Conservation (phyloP, 2,329 filamentous ascomycete genomes). For the Lasiodiplodia citricola region DNA sequence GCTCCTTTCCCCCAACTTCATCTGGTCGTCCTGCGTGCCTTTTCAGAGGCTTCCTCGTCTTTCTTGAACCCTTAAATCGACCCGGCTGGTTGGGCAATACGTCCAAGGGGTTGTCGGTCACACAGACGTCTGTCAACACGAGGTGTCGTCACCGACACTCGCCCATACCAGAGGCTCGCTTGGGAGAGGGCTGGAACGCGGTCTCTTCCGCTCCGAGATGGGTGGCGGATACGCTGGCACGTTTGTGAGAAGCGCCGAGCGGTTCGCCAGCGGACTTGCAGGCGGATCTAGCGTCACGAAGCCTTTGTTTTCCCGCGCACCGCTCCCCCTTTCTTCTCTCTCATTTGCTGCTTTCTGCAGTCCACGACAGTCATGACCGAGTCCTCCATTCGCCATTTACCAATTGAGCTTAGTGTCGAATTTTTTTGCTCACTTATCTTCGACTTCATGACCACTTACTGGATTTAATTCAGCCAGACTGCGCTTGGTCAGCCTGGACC, state of each 20-base stretch:
- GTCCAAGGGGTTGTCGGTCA: too few species aligned
- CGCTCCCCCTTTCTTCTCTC: slow-evolving; percentile 14
- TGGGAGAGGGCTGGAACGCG: slow-evolving; percentile 16
- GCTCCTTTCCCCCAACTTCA: background rate
- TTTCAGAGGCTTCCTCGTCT: background rate
- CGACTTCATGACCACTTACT: background rate
- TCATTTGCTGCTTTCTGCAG: slow-evolving; percentile 18
- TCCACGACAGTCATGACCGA: slow-evolving; percentile 8
- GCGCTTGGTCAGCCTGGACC: slow-evolving; percentile 5
- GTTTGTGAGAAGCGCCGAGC: slow-evolving; percentile 17
- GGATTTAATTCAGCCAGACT: background rate
- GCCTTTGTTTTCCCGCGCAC: slow-evolving; percentile 8
- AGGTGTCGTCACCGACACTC: background rate
- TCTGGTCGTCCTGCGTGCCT: background rate
- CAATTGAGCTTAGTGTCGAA: slow-evolving; percentile 5
- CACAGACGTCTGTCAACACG: background rate
- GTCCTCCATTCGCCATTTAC: slow-evolving; percentile 1
- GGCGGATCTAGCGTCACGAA: slow-evolving; percentile 16
- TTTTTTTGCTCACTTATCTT: slow-evolving; percentile 16
- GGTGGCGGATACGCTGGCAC: slow-evolving; percentile 9
- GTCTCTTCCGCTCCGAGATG: slow-evolving; percentile 15
- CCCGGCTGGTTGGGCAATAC: background rate
- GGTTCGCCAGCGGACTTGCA: slow-evolving; percentile 1
- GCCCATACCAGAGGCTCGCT: slow-evolving; percentile 15
- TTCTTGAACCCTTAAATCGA: background rate